Conservation (phyloP, 1,139 yeast genomes). For the Arxiozyma slooffiae region DNA sequence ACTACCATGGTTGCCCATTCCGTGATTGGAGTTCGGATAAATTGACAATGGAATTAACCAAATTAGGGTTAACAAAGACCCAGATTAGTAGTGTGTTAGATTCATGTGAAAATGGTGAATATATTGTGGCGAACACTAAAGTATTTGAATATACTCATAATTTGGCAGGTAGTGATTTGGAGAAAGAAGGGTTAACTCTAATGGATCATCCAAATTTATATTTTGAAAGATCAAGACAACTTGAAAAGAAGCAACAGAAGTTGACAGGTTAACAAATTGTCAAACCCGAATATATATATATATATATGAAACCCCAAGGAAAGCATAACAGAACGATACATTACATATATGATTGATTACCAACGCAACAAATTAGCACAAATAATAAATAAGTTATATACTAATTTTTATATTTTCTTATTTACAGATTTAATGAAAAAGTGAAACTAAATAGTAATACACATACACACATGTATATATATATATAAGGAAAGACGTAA, state of each 20-base stretch:
- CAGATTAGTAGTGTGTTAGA: slow-evolving; percentile 54
- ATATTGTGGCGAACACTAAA: slow-evolving; percentile 79
- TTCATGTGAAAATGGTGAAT: slow-evolving; percentile 55
- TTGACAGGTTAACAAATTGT: slow-evolving; percentile 3
- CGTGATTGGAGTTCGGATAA: slow-evolving; percentile 60
- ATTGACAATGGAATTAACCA: slow-evolving; percentile 44
- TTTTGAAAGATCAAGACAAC: slow-evolving; percentile 57
- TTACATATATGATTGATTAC: not conserved
- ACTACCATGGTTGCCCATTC: slow-evolving; percentile 90
- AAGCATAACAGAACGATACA: no score
- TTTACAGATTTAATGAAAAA: slow-evolving; percentile 3
- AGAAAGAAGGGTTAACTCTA: slow-evolving; percentile 41
- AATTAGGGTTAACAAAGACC: slow-evolving; percentile 62
- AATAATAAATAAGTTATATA: not conserved
- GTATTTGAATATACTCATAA: slow-evolving; percentile 64
- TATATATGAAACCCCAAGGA: no score
- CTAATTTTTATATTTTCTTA: not conserved
- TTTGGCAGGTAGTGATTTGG: slow-evolving; percentile 23
- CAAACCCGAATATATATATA: no score
- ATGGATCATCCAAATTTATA: slow-evolving; percentile 84
- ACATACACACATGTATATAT: not conserved
- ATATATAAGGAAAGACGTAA: not conserved
- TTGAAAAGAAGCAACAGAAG: slow-evolving; percentile 12
- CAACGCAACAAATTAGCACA: not conserved
- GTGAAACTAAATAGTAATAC: not conserved